Conservation (phyloP, 2,329 filamentous ascomycete genomes). For the Orbilia brochopaga region DNA sequence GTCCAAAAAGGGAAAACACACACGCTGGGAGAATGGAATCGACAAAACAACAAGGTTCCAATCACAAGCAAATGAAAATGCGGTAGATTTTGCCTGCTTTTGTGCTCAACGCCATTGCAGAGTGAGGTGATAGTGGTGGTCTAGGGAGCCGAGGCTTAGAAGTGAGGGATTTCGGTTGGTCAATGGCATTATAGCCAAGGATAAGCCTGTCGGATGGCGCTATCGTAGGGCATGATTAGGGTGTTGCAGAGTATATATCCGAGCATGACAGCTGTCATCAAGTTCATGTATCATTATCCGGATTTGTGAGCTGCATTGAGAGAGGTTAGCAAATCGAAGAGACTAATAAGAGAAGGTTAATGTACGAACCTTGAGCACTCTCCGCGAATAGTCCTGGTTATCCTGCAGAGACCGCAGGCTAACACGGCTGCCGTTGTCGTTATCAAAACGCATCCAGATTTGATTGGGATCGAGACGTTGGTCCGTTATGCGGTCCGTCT, state of each 20-base stretch:
- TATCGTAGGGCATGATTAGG: neutral
- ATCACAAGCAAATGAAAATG: slow-evolving; percentile 15
- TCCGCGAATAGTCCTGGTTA: slow-evolving; percentile 47
- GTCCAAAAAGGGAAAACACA: slow-evolving; percentile 20
- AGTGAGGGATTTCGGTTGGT: neutral
- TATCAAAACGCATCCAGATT: slow-evolving; percentile 49
- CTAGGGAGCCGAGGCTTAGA: neutral
- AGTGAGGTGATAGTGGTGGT: slow-evolving; percentile 1
- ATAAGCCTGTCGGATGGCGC: neutral
- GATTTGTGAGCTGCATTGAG: slow-evolving; percentile 46
- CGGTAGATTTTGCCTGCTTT: neutral
- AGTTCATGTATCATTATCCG: slow-evolving; percentile 23
- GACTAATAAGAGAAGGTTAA: slow-evolving; percentile 25
- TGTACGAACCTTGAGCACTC: slow-evolving; percentile 49
- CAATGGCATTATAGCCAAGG: neutral
- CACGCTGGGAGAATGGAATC: slow-evolving; percentile 18
- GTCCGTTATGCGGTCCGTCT: slow-evolving; percentile 44
- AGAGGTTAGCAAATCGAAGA: neutral
- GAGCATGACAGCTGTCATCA: slow-evolving; percentile 8
- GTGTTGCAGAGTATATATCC: neutral
- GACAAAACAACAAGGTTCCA: slow-evolving; percentile 3
- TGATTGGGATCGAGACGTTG: slow-evolving; percentile 48
- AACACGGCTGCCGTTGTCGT: slow-evolving; percentile 44
- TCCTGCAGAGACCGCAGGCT: slow-evolving; percentile 44
- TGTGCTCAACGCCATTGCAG: neutral